Percentiles rank a stretch among this genome's conserved stretches.
Conservation (phyloP, 495 filamentous ascomycete species). For the Darksidea phi region DNA sequence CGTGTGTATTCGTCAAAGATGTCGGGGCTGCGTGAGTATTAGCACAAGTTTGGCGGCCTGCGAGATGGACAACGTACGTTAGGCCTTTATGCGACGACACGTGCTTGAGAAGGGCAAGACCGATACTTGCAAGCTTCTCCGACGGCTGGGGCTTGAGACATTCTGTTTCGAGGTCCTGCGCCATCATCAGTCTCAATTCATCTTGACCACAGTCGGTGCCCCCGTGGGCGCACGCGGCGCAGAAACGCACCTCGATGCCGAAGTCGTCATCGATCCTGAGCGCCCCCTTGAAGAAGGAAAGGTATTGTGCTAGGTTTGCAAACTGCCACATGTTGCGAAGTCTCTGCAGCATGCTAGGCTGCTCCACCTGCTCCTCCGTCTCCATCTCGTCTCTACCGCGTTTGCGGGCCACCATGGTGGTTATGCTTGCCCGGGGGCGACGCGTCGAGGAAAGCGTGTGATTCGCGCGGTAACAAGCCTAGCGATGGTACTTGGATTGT, state of each 20-base stretch:
- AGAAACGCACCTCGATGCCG: slow-evolving; percentile 71
- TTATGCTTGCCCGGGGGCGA: slow-evolving; percentile 25
- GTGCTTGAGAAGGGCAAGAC: slow-evolving; percentile 85
- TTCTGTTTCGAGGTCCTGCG: slow-evolving; percentile 84
- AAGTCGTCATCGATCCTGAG: slow-evolving; percentile 86
- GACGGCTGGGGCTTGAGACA: slow-evolving; percentile 75
- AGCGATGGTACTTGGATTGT: background rate
- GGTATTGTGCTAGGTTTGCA: slow-evolving; percentile 89
- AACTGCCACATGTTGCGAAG: slow-evolving; percentile 94
- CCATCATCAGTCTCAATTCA: slow-evolving; percentile 14
- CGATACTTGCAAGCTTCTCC: slow-evolving; percentile 71
- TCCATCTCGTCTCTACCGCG: slow-evolving; percentile 69
- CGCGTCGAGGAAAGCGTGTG: slow-evolving; percentile 23
- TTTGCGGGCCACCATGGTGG: slow-evolving; percentile 63
- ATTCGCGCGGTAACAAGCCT: too few species aligned
- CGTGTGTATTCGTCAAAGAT: slow-evolving; percentile 94
- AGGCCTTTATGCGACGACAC: slow-evolving; percentile 91
- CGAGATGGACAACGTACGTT: slow-evolving; percentile 61
- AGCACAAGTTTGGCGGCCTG: background rate
- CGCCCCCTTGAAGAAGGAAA: slow-evolving; percentile 80
- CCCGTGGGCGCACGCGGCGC: slow-evolving; percentile 1
- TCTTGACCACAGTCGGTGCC: background rate
- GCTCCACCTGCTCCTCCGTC: slow-evolving; percentile 48
- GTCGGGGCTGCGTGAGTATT: slow-evolving; percentile 58
- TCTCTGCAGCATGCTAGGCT: slow-evolving; percentile 58